These are phyloP conservation scores for Perkinsus chesapeaki DNA, from an alignment of 169 alveolate species.

Conservation along the genomic window DNA sequence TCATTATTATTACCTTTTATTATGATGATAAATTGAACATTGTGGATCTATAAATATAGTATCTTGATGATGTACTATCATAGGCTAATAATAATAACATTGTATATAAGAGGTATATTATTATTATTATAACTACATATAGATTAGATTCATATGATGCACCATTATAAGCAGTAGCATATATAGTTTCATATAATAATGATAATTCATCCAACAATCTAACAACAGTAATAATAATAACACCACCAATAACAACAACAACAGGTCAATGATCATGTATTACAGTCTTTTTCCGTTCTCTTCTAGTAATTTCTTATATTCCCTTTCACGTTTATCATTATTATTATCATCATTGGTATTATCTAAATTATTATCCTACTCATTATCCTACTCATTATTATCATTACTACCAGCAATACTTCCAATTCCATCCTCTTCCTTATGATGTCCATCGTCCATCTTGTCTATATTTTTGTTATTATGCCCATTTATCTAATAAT, in stretches of 20 bases:
- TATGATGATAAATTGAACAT: not conserved
- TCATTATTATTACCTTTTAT: not conserved
- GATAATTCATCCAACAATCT: not conserved
- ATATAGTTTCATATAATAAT: not conserved
- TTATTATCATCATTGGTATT: not conserved
- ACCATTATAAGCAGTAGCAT: not conserved
- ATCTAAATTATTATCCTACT: too few relatives aligned
- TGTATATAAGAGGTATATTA: not conserved
- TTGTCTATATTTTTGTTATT: too few relatives aligned
- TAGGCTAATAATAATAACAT: not conserved
- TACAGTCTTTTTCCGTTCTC: not conserved
- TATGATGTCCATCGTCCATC: too few relatives aligned
- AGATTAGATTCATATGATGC: not conserved
- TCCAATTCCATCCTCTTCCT: too few relatives aligned
- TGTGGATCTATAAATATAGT: not conserved
- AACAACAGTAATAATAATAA: not conserved
- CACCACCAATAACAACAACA: not conserved
- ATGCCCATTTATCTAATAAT: too few relatives aligned
- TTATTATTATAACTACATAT: not conserved
- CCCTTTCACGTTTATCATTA: not conserved
- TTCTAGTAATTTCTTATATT: not conserved
- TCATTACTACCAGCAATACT: not conserved
- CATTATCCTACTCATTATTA: too few relatives aligned
- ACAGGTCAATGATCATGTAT: not conserved
- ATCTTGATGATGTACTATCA: not conserved